Evolutionary conservation across 148 eudicot species (phyloP).

Genomic region (Vaccinium darrowii): DNA sequence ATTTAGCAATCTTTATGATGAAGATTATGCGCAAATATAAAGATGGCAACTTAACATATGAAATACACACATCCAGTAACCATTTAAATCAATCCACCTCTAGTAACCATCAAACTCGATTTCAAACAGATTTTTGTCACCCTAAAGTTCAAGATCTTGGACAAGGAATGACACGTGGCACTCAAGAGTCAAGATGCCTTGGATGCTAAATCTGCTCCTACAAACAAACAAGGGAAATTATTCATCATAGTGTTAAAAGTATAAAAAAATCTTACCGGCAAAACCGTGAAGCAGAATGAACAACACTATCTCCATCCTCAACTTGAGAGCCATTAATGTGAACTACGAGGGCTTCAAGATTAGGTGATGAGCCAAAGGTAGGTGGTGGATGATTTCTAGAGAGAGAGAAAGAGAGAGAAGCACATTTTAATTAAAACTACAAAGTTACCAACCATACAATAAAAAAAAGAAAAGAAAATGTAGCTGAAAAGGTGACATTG

Average conservation of each 20-base stretch:
- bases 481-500: neutral
- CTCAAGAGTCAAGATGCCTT: neutral
- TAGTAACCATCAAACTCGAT: neutral
- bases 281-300: conserved; percentile 19
- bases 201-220: neutral
- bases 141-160: neutral
- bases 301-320: conserved; percentile 49
- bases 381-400: conserved; percentile 48
- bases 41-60: neutral
- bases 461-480: neutral
- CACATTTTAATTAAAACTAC: conserved; percentile 3
- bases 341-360: conserved; percentile 36
- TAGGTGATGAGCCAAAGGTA: conserved; percentile 46
- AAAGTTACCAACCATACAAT: neutral
- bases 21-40: neutral
- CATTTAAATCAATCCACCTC: neutral
- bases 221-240: neutral
- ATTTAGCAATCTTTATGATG: neutral
- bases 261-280: conserved; percentile 26
- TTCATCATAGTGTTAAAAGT: neutral
- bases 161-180: neutral
- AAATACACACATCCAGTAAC: neutral
- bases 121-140: neutral
- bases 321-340: conserved; percentile 23
- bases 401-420: conserved; percentile 17